Percentiles rank a stretch among this genome's conserved stretches.
phyloP scores from a whole-genome alignment of 495 filamentous ascomycete genomes.

The Talaromyces adpressus region DNA sequence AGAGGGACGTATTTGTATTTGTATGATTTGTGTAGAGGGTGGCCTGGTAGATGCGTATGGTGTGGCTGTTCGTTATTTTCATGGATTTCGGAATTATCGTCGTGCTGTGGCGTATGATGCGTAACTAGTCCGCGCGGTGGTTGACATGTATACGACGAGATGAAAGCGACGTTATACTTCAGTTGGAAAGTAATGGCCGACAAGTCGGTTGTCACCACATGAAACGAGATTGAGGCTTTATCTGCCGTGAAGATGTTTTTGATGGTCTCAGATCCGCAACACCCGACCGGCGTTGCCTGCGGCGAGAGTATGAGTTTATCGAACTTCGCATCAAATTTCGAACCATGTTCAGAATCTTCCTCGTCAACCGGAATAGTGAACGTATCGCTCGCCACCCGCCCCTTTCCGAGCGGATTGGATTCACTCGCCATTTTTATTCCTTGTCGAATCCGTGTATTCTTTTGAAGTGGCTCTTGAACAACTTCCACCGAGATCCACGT shows the following conservation, averaged over 20 bases:
- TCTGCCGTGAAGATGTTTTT: slow-evolving; percentile 34
- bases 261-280: slow-evolving; percentile 9
- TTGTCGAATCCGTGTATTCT: slow-evolving; percentile 33
- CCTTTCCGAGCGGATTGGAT: slow-evolving; percentile 31
- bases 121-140: slow-evolving; percentile 37
- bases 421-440: slow-evolving; percentile 24
- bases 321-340: background rate
- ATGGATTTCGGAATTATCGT: background rate
- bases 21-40: slow-evolving; percentile 57
- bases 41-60: slow-evolving; percentile 39
- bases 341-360: background rate
- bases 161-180: slow-evolving; percentile 57
- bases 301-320: background rate
- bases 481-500: slow-evolving; percentile 60
- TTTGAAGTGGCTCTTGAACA: slow-evolving; percentile 20
- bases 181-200: slow-evolving; percentile 41
- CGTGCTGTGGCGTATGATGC: slow-evolving; percentile 27
- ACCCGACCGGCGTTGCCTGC: background rate
- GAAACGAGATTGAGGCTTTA: slow-evolving; percentile 46
- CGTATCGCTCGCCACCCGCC: slow-evolving; percentile 40
- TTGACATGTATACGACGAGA: slow-evolving; percentile 58
- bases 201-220: slow-evolving; percentile 27
- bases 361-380: slow-evolving; percentile 27
- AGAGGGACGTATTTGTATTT: slow-evolving; percentile 50
- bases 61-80: slow-evolving; percentile 9